Evolutionary conservation across 169 alveolate genomes (phyloP).

Genomic region (Plasmodium gallinaceum): DNA sequence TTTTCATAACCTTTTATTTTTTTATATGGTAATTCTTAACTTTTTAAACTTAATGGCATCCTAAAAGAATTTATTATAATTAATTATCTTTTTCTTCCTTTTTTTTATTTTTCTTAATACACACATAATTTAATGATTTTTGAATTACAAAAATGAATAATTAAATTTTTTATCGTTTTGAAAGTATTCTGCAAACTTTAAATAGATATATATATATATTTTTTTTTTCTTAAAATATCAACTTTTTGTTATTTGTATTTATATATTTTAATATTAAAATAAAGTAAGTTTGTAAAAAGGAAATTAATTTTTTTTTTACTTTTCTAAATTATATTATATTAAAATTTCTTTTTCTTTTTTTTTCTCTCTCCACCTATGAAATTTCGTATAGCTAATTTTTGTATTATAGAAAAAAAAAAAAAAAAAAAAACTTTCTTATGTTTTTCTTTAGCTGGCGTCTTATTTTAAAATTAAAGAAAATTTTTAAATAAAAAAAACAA

Average conservation of each 20-base stretch:
- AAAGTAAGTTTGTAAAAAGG: not conserved
- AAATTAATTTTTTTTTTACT: not conserved
- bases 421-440: constrained; percentile 1
- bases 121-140: too few relatives aligned
- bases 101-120: too few relatives aligned
- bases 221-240: not conserved
- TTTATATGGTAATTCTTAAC: too few relatives aligned
- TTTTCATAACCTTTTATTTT: too few relatives aligned
- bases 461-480: not conserved
- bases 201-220: too few relatives aligned
- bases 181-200: too few relatives aligned
- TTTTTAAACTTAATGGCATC: too few relatives aligned
- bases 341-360: not conserved
- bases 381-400: constrained; percentile 7
- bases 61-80: too few relatives aligned
- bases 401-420: not conserved
- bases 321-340: not conserved
- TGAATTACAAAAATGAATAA: too few relatives aligned
- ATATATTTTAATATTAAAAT: not conserved
- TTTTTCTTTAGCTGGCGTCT: not conserved
- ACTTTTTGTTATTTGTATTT: not conserved
- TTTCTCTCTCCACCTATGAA: not conserved
- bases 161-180: too few relatives aligned
- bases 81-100: too few relatives aligned
- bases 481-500: not conserved